Conservation (phyloP, 2,329 filamentous ascomycete species). For the Sarocladiaceae sp. region DNA sequence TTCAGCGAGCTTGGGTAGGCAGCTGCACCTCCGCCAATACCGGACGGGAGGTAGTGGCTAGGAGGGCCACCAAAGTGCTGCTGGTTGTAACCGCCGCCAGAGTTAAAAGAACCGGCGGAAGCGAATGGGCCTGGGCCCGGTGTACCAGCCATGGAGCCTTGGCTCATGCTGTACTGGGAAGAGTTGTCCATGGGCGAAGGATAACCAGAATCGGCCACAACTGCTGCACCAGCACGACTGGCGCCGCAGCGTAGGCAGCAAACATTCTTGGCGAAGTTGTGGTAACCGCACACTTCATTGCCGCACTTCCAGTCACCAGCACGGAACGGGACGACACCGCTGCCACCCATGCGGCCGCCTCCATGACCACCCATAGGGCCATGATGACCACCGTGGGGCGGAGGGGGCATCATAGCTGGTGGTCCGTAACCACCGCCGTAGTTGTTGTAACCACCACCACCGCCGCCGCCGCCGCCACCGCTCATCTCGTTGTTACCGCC, state of each 20-base stretch:
- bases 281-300: constrained; percentile 93
- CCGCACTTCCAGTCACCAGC: constrained; percentile 99
- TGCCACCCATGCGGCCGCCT: constrained; percentile 69
- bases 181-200: constrained; percentile 73
- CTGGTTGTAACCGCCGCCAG: constrained; percentile 51
- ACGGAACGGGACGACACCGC: constrained; percentile 89
- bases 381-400: constrained; percentile 65
- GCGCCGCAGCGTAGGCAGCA: constrained; percentile 95
- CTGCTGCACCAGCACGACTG: constrained; percentile 85
- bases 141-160: constrained; percentile 78
- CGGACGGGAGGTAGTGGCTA: constrained; percentile 85
- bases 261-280: constrained; percentile 99
- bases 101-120: constrained; percentile 62
- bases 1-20: constrained; percentile 72
- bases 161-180: constrained; percentile 71
- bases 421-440: constrained; percentile 57
- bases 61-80: constrained; percentile 85
- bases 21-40: constrained; percentile 65
- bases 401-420: constrained; percentile 73
- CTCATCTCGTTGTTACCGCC: constrained; percentile 60
- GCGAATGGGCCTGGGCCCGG: constrained; percentile 73
- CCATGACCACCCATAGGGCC: constrained; percentile 44
- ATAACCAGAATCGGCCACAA: constrained; percentile 90
- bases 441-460: constrained; percentile 56
- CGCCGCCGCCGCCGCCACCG: constrained; percentile 44